Conservation (phyloP, 2,329 filamentous ascomycete species). For the Apiospora aurea region DNA sequence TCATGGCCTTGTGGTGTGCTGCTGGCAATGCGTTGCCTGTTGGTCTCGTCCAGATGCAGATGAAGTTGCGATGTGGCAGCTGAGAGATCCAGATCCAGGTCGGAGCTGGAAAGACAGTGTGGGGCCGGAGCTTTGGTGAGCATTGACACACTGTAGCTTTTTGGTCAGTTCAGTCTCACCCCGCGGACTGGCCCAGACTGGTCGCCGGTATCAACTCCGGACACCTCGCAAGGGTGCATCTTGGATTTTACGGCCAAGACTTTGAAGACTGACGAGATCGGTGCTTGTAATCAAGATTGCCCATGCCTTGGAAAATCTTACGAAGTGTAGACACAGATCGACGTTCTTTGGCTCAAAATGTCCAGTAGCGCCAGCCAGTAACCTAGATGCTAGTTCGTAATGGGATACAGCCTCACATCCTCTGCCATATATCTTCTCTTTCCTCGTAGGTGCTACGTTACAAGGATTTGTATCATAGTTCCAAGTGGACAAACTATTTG, state of each 20-base stretch:
- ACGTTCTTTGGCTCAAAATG: neutral
- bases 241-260: neutral
- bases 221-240: neutral
- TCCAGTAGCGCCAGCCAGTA: neutral
- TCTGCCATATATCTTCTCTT: neutral
- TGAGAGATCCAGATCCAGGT: neutral
- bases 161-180: too few species aligned
- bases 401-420: neutral
- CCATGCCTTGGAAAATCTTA: neutral
- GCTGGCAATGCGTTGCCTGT: neutral
- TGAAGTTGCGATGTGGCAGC: constrained; percentile 19
- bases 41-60: neutral
- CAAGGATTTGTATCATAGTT: neutral
- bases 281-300: neutral
- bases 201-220: neutral
- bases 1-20: neutral
- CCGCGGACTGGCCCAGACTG: neutral
- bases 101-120: neutral
- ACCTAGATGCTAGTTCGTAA: neutral
- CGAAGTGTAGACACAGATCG: neutral
- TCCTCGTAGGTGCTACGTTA: neutral
- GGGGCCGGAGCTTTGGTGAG: neutral
- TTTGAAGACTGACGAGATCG: neutral
- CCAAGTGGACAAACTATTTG: too few species aligned
- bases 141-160: neutral